Base-by-base conservation (phyloP, 1,284 basidiomycete species). In the Flammula alnicola region DNA sequence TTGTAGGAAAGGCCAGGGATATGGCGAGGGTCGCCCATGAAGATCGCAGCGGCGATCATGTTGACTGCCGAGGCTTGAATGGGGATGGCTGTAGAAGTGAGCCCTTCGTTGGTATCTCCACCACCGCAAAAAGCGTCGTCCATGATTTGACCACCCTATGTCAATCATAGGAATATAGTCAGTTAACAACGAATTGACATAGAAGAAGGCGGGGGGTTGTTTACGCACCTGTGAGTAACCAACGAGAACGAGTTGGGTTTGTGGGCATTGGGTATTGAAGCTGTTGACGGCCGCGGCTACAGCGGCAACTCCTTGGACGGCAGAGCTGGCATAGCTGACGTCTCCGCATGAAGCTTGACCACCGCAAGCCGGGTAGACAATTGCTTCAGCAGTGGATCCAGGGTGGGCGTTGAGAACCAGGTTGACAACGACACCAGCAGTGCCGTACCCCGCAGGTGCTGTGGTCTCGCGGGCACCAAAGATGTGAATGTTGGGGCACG, bases 401-500 rank as follows among this genome's bases (percentile, higher is more conserved):
- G 65, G 44, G 48, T 57, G 62, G 12, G 65, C 60, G 35, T 39
- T 50, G 33, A 63, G 48, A 32, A 67, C 61, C 10, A 54, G 47
- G 38, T 59, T 49, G 29, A 67, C 65, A 20, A 67, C 64, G 33
- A 54, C 47, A 25, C 51, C 57, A 9, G 64, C 49, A 14, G 62
- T 64, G 19, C 65, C 65, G 49, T 60, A 67, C 10, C 64, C 64
- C 4, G 62, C 50, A 11, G 63, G 57, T 11, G 44, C 64, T 12
- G 64, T 67, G n/a, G 64, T 67, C 48, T 67, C 65, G 31, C 65
- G 64, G 22, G 65, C 65, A 47, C 65, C 65, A 32, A 67, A 66
- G 47, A 67, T 53, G 49, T 67, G 65, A 26, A 67, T 62, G 25
- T 61, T 30, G 3, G 65, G 64, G 57, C 65, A 67, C 22, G 52